Evolutionary conservation across 108 stramenopile species (phyloP).

Genomic region (Nitzschia sp.): DNA sequence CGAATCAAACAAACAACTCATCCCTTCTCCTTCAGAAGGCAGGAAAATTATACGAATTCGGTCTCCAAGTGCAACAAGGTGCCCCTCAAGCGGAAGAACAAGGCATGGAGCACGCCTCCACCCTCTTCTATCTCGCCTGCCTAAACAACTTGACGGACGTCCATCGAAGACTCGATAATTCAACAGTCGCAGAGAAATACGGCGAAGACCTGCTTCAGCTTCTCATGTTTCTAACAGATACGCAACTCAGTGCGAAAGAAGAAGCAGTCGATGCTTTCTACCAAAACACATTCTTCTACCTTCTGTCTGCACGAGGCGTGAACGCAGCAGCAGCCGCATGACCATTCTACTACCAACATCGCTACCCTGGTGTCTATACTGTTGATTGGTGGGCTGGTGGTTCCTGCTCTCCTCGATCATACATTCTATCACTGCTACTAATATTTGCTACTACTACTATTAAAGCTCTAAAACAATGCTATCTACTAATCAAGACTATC

Average conservation of each 20-base stretch:
- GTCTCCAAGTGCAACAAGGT: not conserved
- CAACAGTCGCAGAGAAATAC: not conserved
- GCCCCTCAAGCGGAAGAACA: not conserved
- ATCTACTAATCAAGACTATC: no score
- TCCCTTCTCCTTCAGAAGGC: not conserved
- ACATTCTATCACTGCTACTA: not conserved
- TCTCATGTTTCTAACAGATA: not conserved
- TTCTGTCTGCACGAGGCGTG: not conserved
- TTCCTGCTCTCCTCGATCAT: no score
- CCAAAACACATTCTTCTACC: conserved; percentile 9
- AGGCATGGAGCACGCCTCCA: not conserved
- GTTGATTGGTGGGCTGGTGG: no score
- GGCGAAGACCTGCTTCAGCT: conserved; percentile 1
- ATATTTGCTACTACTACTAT: not conserved
- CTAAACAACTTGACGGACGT: conserved; percentile 7
- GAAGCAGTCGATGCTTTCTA: not conserved
- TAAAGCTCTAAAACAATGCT: no score
- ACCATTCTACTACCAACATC: not conserved
- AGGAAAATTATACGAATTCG: conserved; percentile 6
- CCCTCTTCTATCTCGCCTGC: not conserved
- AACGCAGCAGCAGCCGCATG: conserved; percentile 12
- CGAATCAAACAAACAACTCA: not conserved
- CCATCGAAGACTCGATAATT: conserved; percentile 3
- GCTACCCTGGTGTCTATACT: not conserved
- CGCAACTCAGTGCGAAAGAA: not conserved